Evolutionary conservation across 129 eudicot species (phyloP), one percentile per base, ranked within the genome.

Genomic region (Helichrysum umbraculigerum): DNA sequence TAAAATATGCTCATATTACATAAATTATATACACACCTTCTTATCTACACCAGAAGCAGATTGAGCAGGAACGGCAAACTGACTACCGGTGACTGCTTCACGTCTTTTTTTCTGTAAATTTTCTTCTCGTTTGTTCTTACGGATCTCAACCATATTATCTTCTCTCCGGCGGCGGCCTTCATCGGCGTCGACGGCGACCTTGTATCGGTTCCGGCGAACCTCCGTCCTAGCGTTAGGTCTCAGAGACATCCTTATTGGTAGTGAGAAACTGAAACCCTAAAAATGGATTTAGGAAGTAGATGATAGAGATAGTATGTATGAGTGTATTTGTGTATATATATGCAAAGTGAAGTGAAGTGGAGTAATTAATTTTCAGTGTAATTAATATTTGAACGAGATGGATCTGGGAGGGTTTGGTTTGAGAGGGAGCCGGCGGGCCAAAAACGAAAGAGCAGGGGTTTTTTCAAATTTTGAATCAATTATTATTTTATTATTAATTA

Each of bases 1-100:
- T 19, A 10, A 16, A 66, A 67, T 35, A 66, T 4, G n/a, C 7
- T 21, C 33, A 33, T 33, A 17, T 6, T 22, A 62, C 14, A 16
- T 9, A n/a, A 56, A 19, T n/a, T 0, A 65, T 42, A 12, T 42
- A 3, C 30, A 20, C 72, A 88, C 93, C 97, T 91, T 91, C 72
- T 84, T 88, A 21, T 88, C 93, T 51, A 77, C 59, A 33, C 72
- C 77, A 42, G 82, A 22, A 72, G 88, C 78, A 56, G 89, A 67
- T 21, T 79, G 87, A 68, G 65, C 79, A 19, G 86, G 84, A 33
- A 71, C n/a, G 32, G 95, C 7, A 30, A 85, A 85, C 76, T 83
- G 90, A 54, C 34, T 50, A n/a, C 41, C 81, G 19, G 82, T 84
- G 58, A 91, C 29, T 9, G 15, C 71, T 66, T 66, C 54, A 16